Evolutionary conservation across 2,329 filamentous ascomycete genomes (phyloP), one percentile per base, ranked within the genome.

Genomic region (Zymoseptoria tritici): DNA sequence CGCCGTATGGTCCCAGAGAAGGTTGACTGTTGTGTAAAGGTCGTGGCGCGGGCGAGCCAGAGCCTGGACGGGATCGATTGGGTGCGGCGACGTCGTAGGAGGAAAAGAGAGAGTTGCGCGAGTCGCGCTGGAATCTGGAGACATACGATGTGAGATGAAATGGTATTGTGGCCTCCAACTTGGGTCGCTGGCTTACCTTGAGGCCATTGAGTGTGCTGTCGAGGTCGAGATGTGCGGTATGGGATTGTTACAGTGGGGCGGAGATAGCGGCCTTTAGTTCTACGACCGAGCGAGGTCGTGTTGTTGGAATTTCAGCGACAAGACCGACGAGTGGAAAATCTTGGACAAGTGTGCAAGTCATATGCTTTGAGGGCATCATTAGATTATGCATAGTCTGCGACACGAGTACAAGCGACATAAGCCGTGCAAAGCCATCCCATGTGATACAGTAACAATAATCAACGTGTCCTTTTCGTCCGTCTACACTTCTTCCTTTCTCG

Each of bases 61-160:
- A 69, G 29, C 70, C 67, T 13, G 74, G 70, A 46, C 72, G 67
- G 1, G 68, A 67, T 50, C 69, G 69, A 52, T 66, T 61, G 58
- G 62, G 64, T 59, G 66, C 59, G 53, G 64, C 62, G 52, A 60
- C 62, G 60, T 74, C 71, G 69, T 75, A 75, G 66, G 63, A 66
- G 57, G 71, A 72, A 70, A 76, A 76, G 67, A 76, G 73, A 57
- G 74, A 70, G 57, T 73, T 72, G 67, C 74, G 74, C 62, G 71
- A 69, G 65, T 76, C 74, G 66, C 73, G 72, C 61, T 75, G 72
- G 21, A 53, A 53, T 53, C 51, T 53, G 49, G 19, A 51, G 16
- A 13, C 9, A 11, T 9, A 24, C 51, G 19, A n/a, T 22, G 9
- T 53, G 9, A 53, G 51, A 53, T 2, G 2, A 7, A 8, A 26